phyloP scores from a whole-genome alignment of 306 rosid species.

The Medicago ruthenica region DNA sequence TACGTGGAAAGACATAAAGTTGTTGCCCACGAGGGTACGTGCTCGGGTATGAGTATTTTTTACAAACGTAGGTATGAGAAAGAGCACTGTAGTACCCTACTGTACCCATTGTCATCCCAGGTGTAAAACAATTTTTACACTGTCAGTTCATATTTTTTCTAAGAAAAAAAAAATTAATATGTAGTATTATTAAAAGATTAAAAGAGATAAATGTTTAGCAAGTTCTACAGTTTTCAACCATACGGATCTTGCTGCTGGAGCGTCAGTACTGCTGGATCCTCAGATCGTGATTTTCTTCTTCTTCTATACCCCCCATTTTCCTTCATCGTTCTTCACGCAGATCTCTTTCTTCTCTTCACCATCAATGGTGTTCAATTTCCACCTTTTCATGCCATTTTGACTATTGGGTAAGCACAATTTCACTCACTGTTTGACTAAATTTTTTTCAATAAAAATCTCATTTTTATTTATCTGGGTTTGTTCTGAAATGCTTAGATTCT shows the following conservation, averaged over 20 bases:
- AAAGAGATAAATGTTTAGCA: slow-evolving; percentile 21
- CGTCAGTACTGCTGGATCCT: slow-evolving; percentile 48
- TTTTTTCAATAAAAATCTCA: not conserved
- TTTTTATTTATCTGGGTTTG: slow-evolving; percentile 36
- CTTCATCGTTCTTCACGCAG: slow-evolving; percentile 38
- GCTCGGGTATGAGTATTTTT: too few species aligned
- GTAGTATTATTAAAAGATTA: not conserved
- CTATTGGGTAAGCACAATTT: slow-evolving; percentile 54
- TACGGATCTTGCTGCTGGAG: slow-evolving; percentile 58
- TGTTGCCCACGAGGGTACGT: too few species aligned
- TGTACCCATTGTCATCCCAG: too few species aligned
- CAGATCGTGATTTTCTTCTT: slow-evolving; percentile 59
- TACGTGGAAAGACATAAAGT: too few species aligned
- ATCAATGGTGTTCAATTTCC: slow-evolving; percentile 38
- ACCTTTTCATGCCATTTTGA: slow-evolving; percentile 57
- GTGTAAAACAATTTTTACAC: too few species aligned
- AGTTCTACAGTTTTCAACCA: slow-evolving; percentile 45
- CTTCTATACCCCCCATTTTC: slow-evolving; percentile 27
- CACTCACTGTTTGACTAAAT: slow-evolving; percentile 24
- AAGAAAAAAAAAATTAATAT: not conserved
- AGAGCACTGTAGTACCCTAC: too few species aligned
- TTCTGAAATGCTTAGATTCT: not conserved
- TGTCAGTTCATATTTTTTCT: too few species aligned
- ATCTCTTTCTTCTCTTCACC: slow-evolving; percentile 44
- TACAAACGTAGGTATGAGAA: too few species aligned